These are phyloP conservation scores for Hibiscus mutabilis DNA, from an alignment of 345 rosid species.

Conservation along the genomic window DNA sequence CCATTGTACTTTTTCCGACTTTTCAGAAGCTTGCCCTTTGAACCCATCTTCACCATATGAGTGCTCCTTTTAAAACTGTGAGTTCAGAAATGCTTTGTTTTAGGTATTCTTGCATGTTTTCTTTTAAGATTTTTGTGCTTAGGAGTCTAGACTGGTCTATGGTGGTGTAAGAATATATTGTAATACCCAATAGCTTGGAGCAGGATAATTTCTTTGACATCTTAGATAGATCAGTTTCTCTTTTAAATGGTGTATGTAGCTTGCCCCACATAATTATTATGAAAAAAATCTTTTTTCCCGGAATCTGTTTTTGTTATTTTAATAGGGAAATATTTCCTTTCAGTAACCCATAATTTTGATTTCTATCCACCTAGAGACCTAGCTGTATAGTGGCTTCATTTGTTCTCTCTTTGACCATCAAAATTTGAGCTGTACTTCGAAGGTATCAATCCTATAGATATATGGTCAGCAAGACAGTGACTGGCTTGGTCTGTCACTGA, in stretches of 20 bases:
- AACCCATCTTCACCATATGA: background rate
- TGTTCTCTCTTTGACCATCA: background rate
- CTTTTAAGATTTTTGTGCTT: background rate
- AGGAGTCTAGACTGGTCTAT: background rate
- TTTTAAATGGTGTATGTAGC: background rate
- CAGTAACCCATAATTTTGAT: background rate
- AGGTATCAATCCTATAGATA: background rate
- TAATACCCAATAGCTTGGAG: background rate
- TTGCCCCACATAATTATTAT: background rate
- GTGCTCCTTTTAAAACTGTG: background rate
- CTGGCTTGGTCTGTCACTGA: background rate
- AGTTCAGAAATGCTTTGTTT: background rate
- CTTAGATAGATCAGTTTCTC: background rate
- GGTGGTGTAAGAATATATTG: background rate
- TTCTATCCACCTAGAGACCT: background rate
- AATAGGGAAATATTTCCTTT: too few relatives aligned
- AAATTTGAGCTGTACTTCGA: background rate
- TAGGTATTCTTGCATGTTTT: constrained; percentile 1
- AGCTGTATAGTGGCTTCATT: background rate
- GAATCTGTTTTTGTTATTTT: background rate
- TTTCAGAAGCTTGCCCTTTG: background rate
- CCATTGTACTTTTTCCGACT: background rate
- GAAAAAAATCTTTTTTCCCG: background rate
- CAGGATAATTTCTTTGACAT: background rate
- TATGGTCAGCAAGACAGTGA: background rate